Evolutionary conservation across 306 rosid genomes (phyloP), one percentile per base, ranked within the genome.

Genomic region (Astragalus membranaceus): DNA sequence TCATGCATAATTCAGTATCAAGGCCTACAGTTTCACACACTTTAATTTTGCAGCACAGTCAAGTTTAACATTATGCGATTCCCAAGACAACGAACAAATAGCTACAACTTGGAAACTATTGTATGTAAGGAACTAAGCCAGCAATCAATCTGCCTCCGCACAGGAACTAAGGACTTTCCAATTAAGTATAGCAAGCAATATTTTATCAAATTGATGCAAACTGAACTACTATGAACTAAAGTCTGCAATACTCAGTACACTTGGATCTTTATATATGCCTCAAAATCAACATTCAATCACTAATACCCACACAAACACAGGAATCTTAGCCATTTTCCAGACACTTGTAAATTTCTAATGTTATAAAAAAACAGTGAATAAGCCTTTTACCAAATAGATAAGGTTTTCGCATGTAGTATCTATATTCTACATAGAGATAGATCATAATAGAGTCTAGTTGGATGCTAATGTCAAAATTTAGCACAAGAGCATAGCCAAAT

Each of bases 271-370:
- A 35, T 8, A 35, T 57, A 42, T 59, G 47, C 30, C 65, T 57
- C 9, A 44, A 46, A 72, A 60, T 14, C 54, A 67, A 58, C 43
- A 52, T 44, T 16, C 23, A 63, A 51, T 53, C 3, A 1, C 36
- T 29, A 71, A 50, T 32, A 49, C 74, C 15, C 51, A 41, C 52
- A 79, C 44, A 47, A 67, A 72, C 42, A 35, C 26, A 32, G 9
- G 15, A 65, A 29, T n/a, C 65, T 12, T 47, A 39, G 48, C 43
- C 15, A 74, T 57, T 33, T 33, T 16, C 29, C 7, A n/a, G n/a
- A n/a, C n/a, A n/a, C n/a, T n/a, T n/a, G n/a, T n/a, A n/a, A n/a
- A n/a, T n/a, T n/a, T n/a, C n/a, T n/a, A n/a, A 54, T 23, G 65
- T 59, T 59, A 35, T 5, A 14, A 5, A 60, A 60, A 20, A 39